Conservation (phyloP, 2,329 filamentous ascomycete genomes). For the Mycocentrospora acerina region DNA sequence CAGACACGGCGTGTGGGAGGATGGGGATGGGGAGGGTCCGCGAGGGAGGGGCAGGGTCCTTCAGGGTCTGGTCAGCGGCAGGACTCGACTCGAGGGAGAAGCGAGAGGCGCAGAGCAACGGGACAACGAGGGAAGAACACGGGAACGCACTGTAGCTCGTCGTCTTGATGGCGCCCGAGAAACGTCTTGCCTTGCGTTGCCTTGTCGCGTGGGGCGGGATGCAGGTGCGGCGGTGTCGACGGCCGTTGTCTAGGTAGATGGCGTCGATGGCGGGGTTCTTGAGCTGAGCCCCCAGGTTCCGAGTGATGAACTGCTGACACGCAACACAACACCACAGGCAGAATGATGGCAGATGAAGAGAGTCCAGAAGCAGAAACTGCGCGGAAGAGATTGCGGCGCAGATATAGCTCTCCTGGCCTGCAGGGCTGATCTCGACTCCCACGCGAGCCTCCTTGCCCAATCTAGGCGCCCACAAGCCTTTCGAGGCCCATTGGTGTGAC, state of each 20-base stretch:
- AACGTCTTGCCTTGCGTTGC: conserved; percentile 3
- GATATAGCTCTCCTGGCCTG: conserved; percentile 2
- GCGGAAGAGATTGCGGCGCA: conserved; percentile 8
- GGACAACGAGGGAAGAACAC: conserved; percentile 3
- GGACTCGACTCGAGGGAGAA: conserved; percentile 1
- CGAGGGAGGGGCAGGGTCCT: conserved; percentile 16
- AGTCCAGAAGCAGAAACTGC: conserved; percentile 7
- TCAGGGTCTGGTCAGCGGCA: conserved; percentile 20
- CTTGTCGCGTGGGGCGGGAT: conserved; percentile 18
- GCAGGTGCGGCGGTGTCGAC: conserved; percentile 7
- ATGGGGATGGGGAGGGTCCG: conserved; percentile 6
- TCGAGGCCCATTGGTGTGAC: conserved; percentile 6
- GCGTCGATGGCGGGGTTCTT: conserved; percentile 19
- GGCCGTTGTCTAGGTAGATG: conserved; percentile 3
- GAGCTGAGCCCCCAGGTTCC: conserved; percentile 8
- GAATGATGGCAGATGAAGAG: conserved; percentile 5
- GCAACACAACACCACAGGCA: conserved; percentile 10
- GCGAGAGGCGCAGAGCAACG: conserved; percentile 1
- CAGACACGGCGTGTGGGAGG: too few species aligned
- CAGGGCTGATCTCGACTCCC: conserved; percentile 9
- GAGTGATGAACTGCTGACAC: conserved; percentile 6
- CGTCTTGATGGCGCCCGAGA: conserved; percentile 6
- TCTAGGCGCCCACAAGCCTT: conserved; percentile 14
- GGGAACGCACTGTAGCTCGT: conserved; percentile 9
- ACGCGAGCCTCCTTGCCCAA: conserved; percentile 13